Percentiles rank a stretch among this genome's conserved stretches.
Conservation (phyloP, 1,139 yeast genomes). For the Kluyveromyces sp. region DNA sequence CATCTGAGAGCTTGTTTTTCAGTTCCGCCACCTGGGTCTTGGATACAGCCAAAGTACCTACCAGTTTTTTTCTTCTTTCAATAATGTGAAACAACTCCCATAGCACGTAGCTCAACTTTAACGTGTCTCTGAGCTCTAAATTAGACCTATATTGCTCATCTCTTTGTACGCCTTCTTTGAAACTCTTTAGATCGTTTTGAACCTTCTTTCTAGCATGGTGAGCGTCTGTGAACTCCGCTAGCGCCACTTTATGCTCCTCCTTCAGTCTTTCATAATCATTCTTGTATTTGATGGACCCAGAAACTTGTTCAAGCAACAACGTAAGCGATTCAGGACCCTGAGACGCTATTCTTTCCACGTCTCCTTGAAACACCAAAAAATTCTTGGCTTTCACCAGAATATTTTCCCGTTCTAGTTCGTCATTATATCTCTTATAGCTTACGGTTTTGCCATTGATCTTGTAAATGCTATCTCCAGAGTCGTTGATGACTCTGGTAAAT, state of each 20-base stretch:
- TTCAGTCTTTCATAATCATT: conserved; percentile 62
- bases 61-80: conserved; percentile 35
- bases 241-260: conserved; percentile 62
- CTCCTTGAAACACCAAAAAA: conserved; percentile 94
- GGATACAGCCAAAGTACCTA: conserved; percentile 29
- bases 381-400: conserved; percentile 85
- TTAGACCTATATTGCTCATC: conserved; percentile 62
- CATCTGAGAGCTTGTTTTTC: conserved; percentile 24
- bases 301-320: conserved; percentile 67
- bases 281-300: conserved; percentile 68
- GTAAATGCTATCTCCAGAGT: conserved; percentile 61
- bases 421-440: conserved; percentile 58
- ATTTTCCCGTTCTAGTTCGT: conserved; percentile 67
- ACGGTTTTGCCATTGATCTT: conserved; percentile 57
- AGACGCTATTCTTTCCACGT: conserved; percentile 88
- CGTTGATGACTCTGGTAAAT: conserved; percentile 42
- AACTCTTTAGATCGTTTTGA: conserved; percentile 71
- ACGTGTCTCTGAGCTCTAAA: conserved; percentile 42
- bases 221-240: conserved; percentile 56
- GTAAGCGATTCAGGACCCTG: conserved; percentile 77
- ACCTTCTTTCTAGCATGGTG: conserved; percentile 68
- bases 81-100: conserved; percentile 68
- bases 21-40: conserved; percentile 32
- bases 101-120: conserved; percentile 46
- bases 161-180: conserved; percentile 68